phyloP scores from a whole-genome alignment of 768 basidiomycete species.

The Suillus hirtellus region DNA sequence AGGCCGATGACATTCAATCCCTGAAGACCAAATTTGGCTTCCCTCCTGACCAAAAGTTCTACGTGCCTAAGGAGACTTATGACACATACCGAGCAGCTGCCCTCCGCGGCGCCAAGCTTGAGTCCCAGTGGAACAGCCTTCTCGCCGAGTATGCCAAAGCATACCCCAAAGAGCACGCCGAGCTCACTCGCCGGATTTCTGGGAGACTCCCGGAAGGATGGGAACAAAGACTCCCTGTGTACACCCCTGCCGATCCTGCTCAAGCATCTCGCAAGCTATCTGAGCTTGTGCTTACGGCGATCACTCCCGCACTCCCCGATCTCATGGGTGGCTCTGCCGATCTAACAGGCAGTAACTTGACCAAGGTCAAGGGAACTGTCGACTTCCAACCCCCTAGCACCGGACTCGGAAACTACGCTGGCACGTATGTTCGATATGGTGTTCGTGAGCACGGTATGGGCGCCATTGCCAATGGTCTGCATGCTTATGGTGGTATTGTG shows the following conservation, averaged over 20 bases:
- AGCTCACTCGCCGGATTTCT: slow-evolving; percentile 81
- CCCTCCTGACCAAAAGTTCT: slow-evolving; percentile 74
- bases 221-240: slow-evolving; percentile 84
- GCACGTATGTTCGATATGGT: slow-evolving; percentile 94
- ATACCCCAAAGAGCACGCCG: slow-evolving; percentile 83
- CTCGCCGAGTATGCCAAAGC: slow-evolving; percentile 70
- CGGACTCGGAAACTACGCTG: slow-evolving; percentile 78
- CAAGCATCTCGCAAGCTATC: slow-evolving; percentile 92
- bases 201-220: slow-evolving; percentile 83
- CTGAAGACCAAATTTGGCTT: slow-evolving; percentile 87
- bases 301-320: slow-evolving; percentile 78
- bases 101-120: slow-evolving; percentile 70
- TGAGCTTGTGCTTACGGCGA: slow-evolving; percentile 80
- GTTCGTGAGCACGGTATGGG: slow-evolving; percentile 98
- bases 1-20: slow-evolving; percentile 84
- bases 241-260: slow-evolving; percentile 80
- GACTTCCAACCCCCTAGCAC: slow-evolving; percentile 94
- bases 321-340: slow-evolving; percentile 89
- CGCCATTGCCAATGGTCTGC: slow-evolving; percentile 89
- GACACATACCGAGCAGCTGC: slow-evolving; percentile 66
- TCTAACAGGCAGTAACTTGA: slow-evolving; percentile 90
- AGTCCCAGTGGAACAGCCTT: slow-evolving; percentile 72
- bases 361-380: slow-evolving; percentile 77
- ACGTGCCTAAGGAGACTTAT: slow-evolving; percentile 73
- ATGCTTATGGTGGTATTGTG: slow-evolving; percentile 88